phyloP scores from a whole-genome alignment of 2,329 filamentous ascomycete genomes.

The Ophiostoma himal-ulmi region DNA sequence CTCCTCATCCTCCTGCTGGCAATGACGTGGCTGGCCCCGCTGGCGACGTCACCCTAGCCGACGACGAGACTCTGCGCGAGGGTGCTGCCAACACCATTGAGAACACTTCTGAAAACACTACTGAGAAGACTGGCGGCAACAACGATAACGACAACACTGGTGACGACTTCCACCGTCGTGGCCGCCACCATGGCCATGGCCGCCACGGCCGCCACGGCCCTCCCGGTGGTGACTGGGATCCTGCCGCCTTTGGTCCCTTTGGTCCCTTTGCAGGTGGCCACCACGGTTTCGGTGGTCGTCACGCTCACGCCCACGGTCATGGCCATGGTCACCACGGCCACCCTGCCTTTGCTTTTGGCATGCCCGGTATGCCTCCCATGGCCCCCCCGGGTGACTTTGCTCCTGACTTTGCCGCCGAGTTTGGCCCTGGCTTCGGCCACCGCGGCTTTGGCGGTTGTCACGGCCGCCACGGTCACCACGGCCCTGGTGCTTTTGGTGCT shows the following conservation, averaged over 20 bases:
- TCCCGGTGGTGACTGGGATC: conserved; percentile 1
- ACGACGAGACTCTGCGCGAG: neutral
- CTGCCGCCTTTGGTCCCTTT: conserved; percentile 15
- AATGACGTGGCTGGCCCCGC: neutral
- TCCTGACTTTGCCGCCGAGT: neutral
- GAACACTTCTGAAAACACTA: conserved; percentile 7
- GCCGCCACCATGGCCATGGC: conserved; percentile 13
- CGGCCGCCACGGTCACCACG: conserved; percentile 7
- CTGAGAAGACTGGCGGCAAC: conserved; percentile 12
- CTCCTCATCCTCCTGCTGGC: conserved; percentile 15
- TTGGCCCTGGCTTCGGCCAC: conserved; percentile 7
- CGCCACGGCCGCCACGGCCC: conserved; percentile 6
- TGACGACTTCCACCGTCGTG: neutral
- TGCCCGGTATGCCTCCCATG: neutral
- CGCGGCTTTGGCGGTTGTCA: neutral
- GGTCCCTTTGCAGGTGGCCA: neutral
- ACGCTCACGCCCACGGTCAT: neutral
- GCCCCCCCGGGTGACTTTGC: neutral
- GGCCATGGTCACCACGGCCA: neutral
- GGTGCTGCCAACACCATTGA: neutral
- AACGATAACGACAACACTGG: neutral
- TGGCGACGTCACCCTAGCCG: neutral
- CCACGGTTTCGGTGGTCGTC: neutral
- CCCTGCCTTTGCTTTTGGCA: neutral
- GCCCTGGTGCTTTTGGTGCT: neutral